Conservation (phyloP, 345 rosid genomes). For the Xanthoceras sorbifolium region DNA sequence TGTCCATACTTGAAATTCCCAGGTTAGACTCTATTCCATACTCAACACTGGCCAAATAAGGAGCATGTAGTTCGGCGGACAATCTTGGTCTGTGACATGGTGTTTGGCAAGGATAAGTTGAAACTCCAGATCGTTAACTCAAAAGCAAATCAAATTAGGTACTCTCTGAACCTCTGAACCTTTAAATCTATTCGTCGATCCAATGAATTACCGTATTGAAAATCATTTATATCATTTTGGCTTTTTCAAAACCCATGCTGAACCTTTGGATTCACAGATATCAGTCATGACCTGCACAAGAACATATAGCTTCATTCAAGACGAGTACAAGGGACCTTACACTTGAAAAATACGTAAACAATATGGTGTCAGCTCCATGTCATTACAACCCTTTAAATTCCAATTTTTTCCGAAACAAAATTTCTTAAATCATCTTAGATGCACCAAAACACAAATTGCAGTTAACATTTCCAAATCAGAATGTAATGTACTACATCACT, state of each 20-base stretch:
- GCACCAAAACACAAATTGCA: neutral
- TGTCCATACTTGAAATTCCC: neutral
- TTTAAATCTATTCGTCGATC: neutral
- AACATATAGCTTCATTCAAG: neutral
- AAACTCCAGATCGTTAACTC: too few species aligned
- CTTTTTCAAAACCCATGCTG: conserved; percentile 61
- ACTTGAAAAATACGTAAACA: neutral
- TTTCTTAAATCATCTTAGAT: neutral
- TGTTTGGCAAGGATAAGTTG: too few species aligned
- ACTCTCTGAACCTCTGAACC: neutral
- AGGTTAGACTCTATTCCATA: neutral
- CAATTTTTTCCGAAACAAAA: neutral
- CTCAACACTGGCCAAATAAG: too few species aligned
- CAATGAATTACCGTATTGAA: neutral
- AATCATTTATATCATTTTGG: conserved; percentile 27
- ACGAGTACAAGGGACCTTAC: neutral
- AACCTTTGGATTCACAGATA: conserved; percentile 56
- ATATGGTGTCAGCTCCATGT: neutral
- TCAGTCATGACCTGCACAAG: conserved; percentile 59
- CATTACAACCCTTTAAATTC: neutral
- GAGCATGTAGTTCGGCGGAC: too few species aligned
- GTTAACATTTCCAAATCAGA: neutral
- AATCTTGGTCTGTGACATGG: neutral
- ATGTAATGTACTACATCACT: conserved; percentile 17
- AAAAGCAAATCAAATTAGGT: neutral